Base-by-base conservation (phyloP, 2,329 filamentous ascomycete species). In the Rhinocladiella mackenziei region DNA sequence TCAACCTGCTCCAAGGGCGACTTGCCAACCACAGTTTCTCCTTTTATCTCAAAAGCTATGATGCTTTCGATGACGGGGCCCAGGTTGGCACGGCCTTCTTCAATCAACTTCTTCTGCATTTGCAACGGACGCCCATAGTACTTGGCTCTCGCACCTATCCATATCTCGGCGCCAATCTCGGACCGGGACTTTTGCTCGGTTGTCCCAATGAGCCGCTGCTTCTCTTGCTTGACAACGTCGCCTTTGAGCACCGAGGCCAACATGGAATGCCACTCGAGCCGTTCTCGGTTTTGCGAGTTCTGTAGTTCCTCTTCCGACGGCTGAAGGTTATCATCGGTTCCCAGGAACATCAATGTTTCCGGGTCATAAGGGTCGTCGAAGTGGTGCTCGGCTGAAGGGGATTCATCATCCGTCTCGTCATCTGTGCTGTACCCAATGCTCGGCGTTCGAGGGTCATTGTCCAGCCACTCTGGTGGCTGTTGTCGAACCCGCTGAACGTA, bases 201-300 rank as follows among this genome's bases (percentile, higher is more conserved):
- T 53, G 86, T 83, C 33, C 88, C 89, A 55, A 94, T 92, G 59
- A 98, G 67, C 32, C 92, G 81, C 65, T 95, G 94, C 74, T 98
- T 98, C 69, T 98, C 92, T 65, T 98, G 92, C 59, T 88, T 87
- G 45, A 98, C 91, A 6, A 98, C 92, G 64, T 98, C 92, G 54
- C 92, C 92, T 1, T 89, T 96, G 55, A 98, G 71, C 3, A 98
- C 92, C 10, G 91, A 94, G 48, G 91, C 87, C 44, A 98, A 71
- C 92, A 98, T 98, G 2, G 88, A 88, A 67, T 98, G 89, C 92
- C 92, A 98, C 67, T 98, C 92, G 17, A 98, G 73, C 32, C 91
- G 77, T 65, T 97, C 92, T 50, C 89, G 78, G 60, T 89, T 96
- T 52, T 83, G 81, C 1, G 89, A 86, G 57, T 96, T 86, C 64